phyloP scores from a whole-genome alignment of 208 protist genomes.

The Acanthamoeba sp. region DNA sequence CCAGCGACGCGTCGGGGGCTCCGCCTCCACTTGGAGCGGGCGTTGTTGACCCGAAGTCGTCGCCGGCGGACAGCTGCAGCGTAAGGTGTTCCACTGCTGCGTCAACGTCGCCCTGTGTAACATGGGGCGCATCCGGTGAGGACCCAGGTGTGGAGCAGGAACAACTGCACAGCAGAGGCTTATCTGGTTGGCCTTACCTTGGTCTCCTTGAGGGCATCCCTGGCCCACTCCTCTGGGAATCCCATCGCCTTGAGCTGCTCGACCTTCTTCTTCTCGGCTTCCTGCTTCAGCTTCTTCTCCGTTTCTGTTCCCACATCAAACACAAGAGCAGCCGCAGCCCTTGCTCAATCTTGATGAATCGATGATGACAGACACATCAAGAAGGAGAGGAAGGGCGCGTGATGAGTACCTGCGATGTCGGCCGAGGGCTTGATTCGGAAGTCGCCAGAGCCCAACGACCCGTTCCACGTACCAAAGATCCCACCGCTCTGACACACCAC shows the following conservation, averaged over 20 bases:
- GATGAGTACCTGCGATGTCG: neutral
- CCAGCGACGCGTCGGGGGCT: neutral
- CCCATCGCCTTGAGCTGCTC: slow-evolving; percentile 55
- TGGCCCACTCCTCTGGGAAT: slow-evolving; percentile 31
- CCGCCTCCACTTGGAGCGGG: neutral
- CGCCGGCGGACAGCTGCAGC: neutral
- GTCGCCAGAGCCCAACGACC: slow-evolving; percentile 33
- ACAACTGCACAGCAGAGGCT: neutral
- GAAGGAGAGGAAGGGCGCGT: neutral
- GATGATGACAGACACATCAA: neutral
- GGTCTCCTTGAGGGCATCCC: slow-evolving; percentile 28
- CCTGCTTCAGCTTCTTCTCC: slow-evolving; percentile 25
- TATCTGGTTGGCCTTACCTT: neutral
- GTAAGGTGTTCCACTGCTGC: slow-evolving; percentile 35
- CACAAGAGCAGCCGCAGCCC: too few relatives aligned
- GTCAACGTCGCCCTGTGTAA: slow-evolving; percentile 14
- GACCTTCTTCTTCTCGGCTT: slow-evolving; percentile 32
- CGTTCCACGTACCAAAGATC: slow-evolving; percentile 64
- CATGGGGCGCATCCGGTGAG: neutral
- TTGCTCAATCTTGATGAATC: neutral
- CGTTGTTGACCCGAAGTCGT: neutral
- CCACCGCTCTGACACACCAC: neutral
- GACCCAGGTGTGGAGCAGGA: too few relatives aligned
- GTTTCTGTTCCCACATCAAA: neutral
- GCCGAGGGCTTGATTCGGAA: slow-evolving; percentile 47